Evolutionary conservation across 352 stramenopile genomes (phyloP).

Genomic region (Pilasporangium apinafurcum): DNA sequence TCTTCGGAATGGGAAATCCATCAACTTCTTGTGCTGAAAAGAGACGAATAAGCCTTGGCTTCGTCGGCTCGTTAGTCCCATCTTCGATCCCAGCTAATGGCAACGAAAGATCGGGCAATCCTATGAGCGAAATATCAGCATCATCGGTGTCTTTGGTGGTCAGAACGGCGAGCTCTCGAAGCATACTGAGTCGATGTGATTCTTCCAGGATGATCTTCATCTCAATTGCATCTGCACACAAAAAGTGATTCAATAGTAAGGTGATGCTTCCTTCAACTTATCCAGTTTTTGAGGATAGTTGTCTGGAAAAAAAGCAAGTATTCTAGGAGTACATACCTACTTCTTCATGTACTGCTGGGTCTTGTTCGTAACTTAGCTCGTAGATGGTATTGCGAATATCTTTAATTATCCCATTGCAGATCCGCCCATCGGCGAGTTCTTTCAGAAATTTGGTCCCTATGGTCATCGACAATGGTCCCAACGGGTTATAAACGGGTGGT

Average conservation of each 20-base stretch:
- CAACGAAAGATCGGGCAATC: constrained; percentile 44
- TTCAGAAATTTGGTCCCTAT: constrained; percentile 69
- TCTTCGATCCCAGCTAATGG: neutral
- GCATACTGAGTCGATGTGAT: constrained; percentile 33
- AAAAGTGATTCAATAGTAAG: neutral
- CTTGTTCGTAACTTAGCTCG: constrained; percentile 56
- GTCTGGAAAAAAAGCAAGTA: neutral
- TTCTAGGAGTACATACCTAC: constrained; percentile 31
- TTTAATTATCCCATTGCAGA: constrained; percentile 60
- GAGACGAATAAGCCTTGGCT: constrained; percentile 23
- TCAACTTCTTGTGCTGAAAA: constrained; percentile 25
- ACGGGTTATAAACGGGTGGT: neutral
- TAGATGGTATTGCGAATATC: constrained; percentile 38
- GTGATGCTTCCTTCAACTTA: too few relatives aligned
- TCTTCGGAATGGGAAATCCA: constrained; percentile 8
- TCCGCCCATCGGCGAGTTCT: constrained; percentile 50
- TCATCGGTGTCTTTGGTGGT: constrained; percentile 10
- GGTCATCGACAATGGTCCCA: constrained; percentile 21
- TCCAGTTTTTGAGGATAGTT: too few relatives aligned
- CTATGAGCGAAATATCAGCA: constrained; percentile 46
- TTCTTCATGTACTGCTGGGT: constrained; percentile 50
- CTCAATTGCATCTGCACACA: constrained; percentile 48
- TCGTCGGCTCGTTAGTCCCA: neutral
- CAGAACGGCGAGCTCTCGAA: constrained; percentile 16
- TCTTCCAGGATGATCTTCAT: constrained; percentile 77